Evolutionary conservation across 345 rosid species (phyloP).

Genomic region (Hevea brasiliensis): DNA sequence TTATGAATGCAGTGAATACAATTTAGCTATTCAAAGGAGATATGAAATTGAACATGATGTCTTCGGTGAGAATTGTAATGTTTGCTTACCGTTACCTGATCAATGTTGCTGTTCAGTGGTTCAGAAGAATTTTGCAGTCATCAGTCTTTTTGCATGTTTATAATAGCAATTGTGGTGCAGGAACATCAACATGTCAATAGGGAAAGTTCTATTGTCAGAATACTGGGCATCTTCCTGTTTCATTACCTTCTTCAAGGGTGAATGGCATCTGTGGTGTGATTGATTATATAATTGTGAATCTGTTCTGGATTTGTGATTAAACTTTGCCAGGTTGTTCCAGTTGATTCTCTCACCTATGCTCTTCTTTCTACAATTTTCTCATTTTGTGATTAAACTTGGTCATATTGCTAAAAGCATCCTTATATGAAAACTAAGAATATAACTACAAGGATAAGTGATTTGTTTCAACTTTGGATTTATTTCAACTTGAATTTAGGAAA

Average conservation of each 20-base stretch:
- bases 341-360: too few relatives aligned
- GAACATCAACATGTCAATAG: slow-evolving; percentile 86
- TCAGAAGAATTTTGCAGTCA: slow-evolving; percentile 2
- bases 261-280: slow-evolving; percentile 85
- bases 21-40: not conserved
- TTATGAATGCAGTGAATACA: too few relatives aligned
- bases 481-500: too few relatives aligned
- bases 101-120: not conserved
- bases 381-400: too few relatives aligned
- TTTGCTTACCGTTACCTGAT: not conserved
- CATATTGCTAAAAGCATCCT: too few relatives aligned
- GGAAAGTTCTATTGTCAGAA: slow-evolving; percentile 81
- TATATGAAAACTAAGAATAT: too few relatives aligned
- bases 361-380: too few relatives aligned
- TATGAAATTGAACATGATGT: too few relatives aligned
- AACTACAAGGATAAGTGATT: too few relatives aligned
- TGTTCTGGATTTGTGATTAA: not conserved
- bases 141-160: not conserved
- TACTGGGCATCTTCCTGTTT: slow-evolving; percentile 56
- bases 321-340: too few relatives aligned
- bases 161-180: slow-evolving; percentile 34
- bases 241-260: slow-evolving; percentile 76
- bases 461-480: too few relatives aligned
- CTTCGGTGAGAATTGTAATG: too few relatives aligned
- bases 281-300: not conserved